Base-by-base conservation (phyloP, 208 protist genomes). In the Leishmania tarentolae region DNA sequence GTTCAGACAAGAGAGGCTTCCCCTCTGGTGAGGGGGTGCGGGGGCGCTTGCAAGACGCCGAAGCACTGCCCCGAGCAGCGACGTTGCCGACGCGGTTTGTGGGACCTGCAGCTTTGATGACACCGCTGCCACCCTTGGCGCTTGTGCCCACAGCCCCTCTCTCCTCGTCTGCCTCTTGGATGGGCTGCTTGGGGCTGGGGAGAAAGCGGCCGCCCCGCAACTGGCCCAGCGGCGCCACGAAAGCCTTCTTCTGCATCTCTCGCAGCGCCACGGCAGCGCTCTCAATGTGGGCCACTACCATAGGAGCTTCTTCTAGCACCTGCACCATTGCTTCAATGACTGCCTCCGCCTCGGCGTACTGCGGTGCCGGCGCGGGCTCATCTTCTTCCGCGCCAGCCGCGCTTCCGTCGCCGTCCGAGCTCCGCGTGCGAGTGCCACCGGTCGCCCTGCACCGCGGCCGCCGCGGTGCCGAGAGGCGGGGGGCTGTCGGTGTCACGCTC, bases 301-400 rank as follows among this genome's bases (percentile, higher is more conserved):
- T 52, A 40, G 81, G 85, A 24, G 85, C 85, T 24, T 77, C 76
- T 65, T 84, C 75, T 53, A 88, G 75, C 15, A 76, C 61, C 69
- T 81, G 50, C 42, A 85, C 42, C 53, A 80, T 31, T 35, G 70
- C 80, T 69, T 84, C 72, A 28, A 87, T 28, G 31, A 52, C 78
- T n/a, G 53, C 77, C 63, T 69, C 76, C n/a, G 74, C 76, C 56
- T 21, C 40, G 1, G 53, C 77, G 56, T 83, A 82, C 66, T 71
- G 72, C 75, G 78, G 77, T 3, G 77, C 31, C 40, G 44, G 70
- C 50, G 1, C 46, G 11, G 8, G 9, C 21, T 56, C 42, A 4
- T 40, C n/a, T 19, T 53, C 71, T n/a, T 72, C 65, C n/a, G 56
- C 61, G 47, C 72, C 65, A 28, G 53, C 80, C 2, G 19, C 63